Evolutionary conservation across 2,329 filamentous ascomycete species (phyloP).

Genomic region (Aspergillus chevalieri): DNA sequence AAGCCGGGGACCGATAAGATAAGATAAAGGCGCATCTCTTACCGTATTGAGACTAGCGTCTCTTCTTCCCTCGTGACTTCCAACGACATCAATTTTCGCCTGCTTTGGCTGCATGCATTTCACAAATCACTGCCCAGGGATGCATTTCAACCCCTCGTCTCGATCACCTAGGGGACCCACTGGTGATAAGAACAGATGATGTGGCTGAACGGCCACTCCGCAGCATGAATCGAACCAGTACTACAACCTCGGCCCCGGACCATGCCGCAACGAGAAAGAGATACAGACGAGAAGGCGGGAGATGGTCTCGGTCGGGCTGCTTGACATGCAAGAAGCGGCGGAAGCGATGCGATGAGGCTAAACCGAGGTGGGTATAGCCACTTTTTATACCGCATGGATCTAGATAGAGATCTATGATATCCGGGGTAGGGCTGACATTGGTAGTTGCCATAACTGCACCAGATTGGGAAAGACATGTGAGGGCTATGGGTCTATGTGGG

Average conservation of each 20-base stretch:
- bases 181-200: neutral
- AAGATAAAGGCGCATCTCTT: conserved; percentile 2
- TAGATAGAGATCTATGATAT: neutral
- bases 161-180: neutral
- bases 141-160: neutral
- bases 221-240: neutral
- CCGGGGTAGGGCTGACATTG: conserved; percentile 3
- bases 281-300: conserved; percentile 20
- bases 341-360: conserved; percentile 34
- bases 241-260: neutral
- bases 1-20: neutral
- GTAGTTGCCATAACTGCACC: conserved; percentile 27
- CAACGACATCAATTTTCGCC: neutral
- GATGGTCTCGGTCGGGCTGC: conserved; percentile 36
- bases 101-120: too few species aligned
- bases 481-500: conserved; percentile 34
- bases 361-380: conserved; percentile 23
- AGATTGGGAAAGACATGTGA: conserved; percentile 31
- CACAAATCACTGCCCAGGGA: too few species aligned
- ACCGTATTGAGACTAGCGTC: neutral
- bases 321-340: conserved; percentile 35
- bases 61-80: neutral
- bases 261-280: conserved; percentile 11
- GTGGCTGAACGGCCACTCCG: neutral
- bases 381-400: neutral